phyloP scores from a whole-genome alignment of 1,284 basidiomycete species.

The Melampsora allii-populina region DNA sequence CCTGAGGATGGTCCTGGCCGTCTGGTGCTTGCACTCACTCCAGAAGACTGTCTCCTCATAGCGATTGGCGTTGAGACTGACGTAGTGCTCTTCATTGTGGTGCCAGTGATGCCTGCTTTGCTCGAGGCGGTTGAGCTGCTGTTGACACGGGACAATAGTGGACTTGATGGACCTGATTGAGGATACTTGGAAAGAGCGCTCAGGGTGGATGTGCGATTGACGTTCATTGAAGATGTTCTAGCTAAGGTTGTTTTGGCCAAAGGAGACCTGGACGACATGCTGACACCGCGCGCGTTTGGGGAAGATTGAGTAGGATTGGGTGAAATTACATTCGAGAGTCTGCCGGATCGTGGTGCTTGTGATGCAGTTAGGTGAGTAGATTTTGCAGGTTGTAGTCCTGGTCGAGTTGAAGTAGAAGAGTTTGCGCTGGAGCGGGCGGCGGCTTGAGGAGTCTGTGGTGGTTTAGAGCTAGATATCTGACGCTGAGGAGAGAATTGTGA shows the following conservation, averaged over 20 bases:
- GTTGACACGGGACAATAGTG: background rate
- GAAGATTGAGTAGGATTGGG: background rate
- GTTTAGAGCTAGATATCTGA: no score
- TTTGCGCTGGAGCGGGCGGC: constrained; percentile 45
- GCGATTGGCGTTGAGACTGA: background rate
- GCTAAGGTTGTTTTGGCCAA: background rate
- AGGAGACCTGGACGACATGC: background rate
- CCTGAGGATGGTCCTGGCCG: background rate
- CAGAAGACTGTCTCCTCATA: background rate
- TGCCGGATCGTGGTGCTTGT: background rate
- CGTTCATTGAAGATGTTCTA: background rate
- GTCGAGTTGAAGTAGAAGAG: constrained; percentile 13
- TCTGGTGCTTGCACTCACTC: background rate
- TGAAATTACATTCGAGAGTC: background rate
- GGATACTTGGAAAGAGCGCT: background rate
- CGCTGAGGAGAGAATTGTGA: no score
- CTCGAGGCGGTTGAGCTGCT: background rate
- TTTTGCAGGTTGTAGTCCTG: constrained; percentile 12
- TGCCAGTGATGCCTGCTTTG: background rate
- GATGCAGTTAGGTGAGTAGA: background rate
- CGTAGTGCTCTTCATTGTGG: background rate
- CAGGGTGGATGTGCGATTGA: background rate
- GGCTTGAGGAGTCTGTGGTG: constrained; percentile 45
- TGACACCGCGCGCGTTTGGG: background rate
- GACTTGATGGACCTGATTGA: background rate